Evolutionary conservation across 129 eudicot species (phyloP), one percentile per base, ranked within the genome.

Genomic region (Tagetes erecta): DNA sequence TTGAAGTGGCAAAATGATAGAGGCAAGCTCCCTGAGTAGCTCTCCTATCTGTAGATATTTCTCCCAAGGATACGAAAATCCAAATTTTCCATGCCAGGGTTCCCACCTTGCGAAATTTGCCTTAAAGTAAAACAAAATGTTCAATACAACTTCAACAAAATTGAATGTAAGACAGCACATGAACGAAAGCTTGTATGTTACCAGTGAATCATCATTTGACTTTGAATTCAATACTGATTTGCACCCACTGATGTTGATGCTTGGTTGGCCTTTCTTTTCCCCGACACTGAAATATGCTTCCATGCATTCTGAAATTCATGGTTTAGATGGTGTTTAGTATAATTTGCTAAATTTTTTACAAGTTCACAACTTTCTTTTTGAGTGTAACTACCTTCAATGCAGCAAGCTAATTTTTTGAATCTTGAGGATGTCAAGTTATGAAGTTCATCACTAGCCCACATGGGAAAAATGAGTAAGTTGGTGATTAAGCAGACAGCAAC

Each of bases 41-140:
- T 87, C 96, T 60, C 88, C 96, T 53, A 92, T 74, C 52, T 80
- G 76, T 52, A 92, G 74, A 79, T 92, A 87, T 72, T 85, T 89
- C 9, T 80, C 86, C 97, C 97, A 92, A 11, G 97, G 97, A 87
- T 89, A 79, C 10, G 53, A 64, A 3, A 80, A 69, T 51, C 97
- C 94, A 74, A 85, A 89, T n/a, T 82, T 92, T 45, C 97, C 89
- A 78, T 92, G 96, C 97, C 97, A 89, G 0, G 94, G 97, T 79
- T 92, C 97, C 97, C 97, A 92, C 62, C 63, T 82, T 66, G 97
- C 93, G 4, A 78, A 84, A 78, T 92, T 89, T 20, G 96, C 94
- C 96, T 89, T 64, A 65, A 65, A 66, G n/a, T 49, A 37, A 2
- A 49, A 53, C 6, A 57, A 33, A 58, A 34, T n/a, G 3, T 46